These are phyloP conservation scores for Aleurites moluccanus DNA, from an alignment of 441 rosid genomes.

Conservation along the genomic window DNA sequence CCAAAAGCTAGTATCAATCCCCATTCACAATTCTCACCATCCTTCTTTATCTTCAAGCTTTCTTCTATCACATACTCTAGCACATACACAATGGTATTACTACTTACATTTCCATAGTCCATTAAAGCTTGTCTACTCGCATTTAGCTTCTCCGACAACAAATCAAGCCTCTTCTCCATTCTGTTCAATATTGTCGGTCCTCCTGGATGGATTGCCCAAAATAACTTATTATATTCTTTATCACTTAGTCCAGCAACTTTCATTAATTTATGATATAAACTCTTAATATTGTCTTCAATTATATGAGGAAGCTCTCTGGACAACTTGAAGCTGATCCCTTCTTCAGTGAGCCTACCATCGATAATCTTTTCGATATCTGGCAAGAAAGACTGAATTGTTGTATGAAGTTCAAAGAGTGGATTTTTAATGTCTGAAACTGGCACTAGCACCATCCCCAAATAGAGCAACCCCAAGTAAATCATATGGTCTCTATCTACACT, in stretches of 20 bases:
- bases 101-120: conserved; percentile 95
- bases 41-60: conserved; percentile 41
- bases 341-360: conserved; percentile 82
- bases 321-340: conserved; percentile 87
- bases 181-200: conserved; percentile 93
- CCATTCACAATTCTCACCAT: conserved; percentile 47
- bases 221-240: conserved; percentile 65
- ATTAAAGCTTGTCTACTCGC: conserved; percentile 82
- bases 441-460: conserved; percentile 95
- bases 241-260: conserved; percentile 38
- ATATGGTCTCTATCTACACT: conserved; percentile 76
- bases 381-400: conserved; percentile 82
- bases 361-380: conserved; percentile 76
- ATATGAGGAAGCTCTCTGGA: conserved; percentile 89
- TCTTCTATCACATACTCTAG: conserved; percentile 90
- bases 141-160: conserved; percentile 67
- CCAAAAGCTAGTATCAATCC: conserved; percentile 92
- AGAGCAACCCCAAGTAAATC: conserved; percentile 96
- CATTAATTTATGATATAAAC: conserved; percentile 67
- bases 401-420: conserved; percentile 89
- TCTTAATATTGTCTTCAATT: conserved; percentile 81
- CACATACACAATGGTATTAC: conserved; percentile 87
- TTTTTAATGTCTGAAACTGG: conserved; percentile 46
- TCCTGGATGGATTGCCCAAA: conserved; percentile 99
- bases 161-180: conserved; percentile 68